These are phyloP conservation scores for Pisolithus albus DNA, from an alignment of 768 basidiomycete genomes.

Conservation along the genomic window DNA sequence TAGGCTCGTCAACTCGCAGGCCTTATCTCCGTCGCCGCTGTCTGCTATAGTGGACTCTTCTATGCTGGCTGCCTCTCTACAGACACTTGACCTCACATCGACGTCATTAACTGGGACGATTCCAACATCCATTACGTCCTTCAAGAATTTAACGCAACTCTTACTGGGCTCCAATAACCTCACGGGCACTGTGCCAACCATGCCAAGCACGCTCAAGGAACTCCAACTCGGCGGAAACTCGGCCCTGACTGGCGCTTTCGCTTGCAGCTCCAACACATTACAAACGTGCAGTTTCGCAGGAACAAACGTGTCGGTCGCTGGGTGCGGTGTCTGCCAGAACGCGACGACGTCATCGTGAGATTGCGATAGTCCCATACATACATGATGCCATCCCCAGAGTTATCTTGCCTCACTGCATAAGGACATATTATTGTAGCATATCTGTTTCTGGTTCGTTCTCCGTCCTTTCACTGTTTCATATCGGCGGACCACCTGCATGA, in stretches of 20 bases:
- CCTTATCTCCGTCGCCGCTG: constrained; percentile 27
- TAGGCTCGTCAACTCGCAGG: constrained; percentile 34
- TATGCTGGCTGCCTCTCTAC: constrained; percentile 27
- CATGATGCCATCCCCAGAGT: neutral
- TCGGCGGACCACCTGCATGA: too few relatives aligned
- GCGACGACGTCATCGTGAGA: neutral
- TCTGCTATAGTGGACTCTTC: constrained; percentile 25
- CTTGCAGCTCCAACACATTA: constrained; percentile 10
- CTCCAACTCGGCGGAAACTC: constrained; percentile 33
- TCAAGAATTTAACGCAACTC: constrained; percentile 31
- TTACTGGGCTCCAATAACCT: constrained; percentile 35
- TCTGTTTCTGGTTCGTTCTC: neutral
- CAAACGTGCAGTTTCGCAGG: constrained; percentile 18
- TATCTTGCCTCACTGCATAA: neutral
- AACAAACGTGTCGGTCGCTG: constrained; percentile 14
- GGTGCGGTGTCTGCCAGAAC: constrained; percentile 20
- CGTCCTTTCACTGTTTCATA: neutral
- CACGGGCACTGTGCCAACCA: constrained; percentile 27
- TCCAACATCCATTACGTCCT: constrained; percentile 27
- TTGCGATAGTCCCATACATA: neutral
- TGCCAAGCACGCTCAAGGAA: constrained; percentile 30
- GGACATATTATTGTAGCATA: too few relatives aligned
- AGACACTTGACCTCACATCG: constrained; percentile 34
- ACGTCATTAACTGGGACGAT: constrained; percentile 35
- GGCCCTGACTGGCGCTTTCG: constrained; percentile 26